Evolutionary conservation across 768 basidiomycete genomes (phyloP).

Genomic region (Mycena indigotica): DNA sequence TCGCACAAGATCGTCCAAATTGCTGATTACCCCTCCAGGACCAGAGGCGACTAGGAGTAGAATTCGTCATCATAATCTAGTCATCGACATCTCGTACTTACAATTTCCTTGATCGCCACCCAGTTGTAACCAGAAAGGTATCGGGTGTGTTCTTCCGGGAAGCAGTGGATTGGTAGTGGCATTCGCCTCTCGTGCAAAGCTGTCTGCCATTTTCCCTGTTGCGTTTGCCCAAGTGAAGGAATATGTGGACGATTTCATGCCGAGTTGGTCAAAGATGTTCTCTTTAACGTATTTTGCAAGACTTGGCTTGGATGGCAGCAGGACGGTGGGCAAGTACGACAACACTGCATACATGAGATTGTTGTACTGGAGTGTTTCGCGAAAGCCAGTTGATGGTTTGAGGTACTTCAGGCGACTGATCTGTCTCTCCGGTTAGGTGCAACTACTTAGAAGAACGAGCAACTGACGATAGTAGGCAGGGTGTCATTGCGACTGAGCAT

Average conservation of each 20-base stretch:
- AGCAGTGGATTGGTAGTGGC: constrained; percentile 14
- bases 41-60: constrained; percentile 29
- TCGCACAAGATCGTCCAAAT: constrained; percentile 29
- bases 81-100: constrained; percentile 10
- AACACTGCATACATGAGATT: constrained; percentile 29
- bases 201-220: constrained; percentile 32
- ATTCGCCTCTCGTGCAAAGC: constrained; percentile 24
- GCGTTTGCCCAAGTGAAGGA: constrained; percentile 30
- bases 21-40: constrained; percentile 33
- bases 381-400: constrained; percentile 33
- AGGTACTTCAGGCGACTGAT: constrained; percentile 25
- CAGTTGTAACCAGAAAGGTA: constrained; percentile 23
- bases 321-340: constrained; percentile 30
- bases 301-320: constrained; percentile 28
- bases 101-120: constrained; percentile 31
- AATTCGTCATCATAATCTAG: neutral
- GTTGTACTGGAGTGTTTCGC: constrained; percentile 25
- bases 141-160: constrained; percentile 12
- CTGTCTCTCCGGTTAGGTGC: neutral
- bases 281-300: constrained; percentile 35
- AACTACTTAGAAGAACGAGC: neutral
- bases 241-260: constrained; percentile 33
- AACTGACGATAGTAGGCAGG: constrained; percentile 11
- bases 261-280: constrained; percentile 32
- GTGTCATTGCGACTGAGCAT: constrained; percentile 12